phyloP scores from a whole-genome alignment of 345 rosid species.

The Anastatica hierochuntica region DNA sequence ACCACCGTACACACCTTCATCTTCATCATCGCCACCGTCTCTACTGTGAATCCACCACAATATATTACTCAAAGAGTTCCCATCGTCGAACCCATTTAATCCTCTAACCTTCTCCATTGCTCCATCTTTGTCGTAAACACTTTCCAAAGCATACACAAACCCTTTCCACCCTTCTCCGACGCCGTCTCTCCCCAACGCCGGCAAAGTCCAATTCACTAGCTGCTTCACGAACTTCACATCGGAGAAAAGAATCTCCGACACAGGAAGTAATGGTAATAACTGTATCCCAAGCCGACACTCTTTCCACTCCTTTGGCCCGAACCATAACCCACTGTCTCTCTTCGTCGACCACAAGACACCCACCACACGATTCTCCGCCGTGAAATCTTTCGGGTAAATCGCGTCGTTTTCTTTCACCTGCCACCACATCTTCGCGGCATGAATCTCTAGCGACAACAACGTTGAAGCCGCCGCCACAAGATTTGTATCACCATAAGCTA shows the following conservation, averaged over 20 bases:
- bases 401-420: conserved; percentile 54
- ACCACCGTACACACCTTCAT: conserved; percentile 3
- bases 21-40: conserved; percentile 25
- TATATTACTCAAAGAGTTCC: conserved; percentile 67
- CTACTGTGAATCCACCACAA: conserved; percentile 94
- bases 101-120: conserved; percentile 53
- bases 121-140: conserved; percentile 45
- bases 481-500: conserved; percentile 85
- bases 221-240: conserved; percentile 42
- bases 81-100: conserved; percentile 58
- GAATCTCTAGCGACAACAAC: conserved; percentile 70
- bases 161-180: conserved; percentile 98
- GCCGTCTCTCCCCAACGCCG: conserved; percentile 53
- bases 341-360: conserved; percentile 87
- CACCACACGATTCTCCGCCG: conserved; percentile 61
- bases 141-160: conserved; percentile 73
- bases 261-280: conserved; percentile 57
- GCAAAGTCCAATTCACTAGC: conserved; percentile 78
- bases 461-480: conserved; percentile 57
- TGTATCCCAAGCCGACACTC: conserved; percentile 91
- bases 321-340: conserved; percentile 90
- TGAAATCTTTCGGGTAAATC: conserved; percentile 51
- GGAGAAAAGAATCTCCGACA: conserved; percentile 64
- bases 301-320: conserved; percentile 67
- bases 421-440: conserved; percentile 91